These are phyloP conservation scores for Blastobotrys robertii DNA, from an alignment of 805 yeast species.

Conservation along the genomic window DNA sequence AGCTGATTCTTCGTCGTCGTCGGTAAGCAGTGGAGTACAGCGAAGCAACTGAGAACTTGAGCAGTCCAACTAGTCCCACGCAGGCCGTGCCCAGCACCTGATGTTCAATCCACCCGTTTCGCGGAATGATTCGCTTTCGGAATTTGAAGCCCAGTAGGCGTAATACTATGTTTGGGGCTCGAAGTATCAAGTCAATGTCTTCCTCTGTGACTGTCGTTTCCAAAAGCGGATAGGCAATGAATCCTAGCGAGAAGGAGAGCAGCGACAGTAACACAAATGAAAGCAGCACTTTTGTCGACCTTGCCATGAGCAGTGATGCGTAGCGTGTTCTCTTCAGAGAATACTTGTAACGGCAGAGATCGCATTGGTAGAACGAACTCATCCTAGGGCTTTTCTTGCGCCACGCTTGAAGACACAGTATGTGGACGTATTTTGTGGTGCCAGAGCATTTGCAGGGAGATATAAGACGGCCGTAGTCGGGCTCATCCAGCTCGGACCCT, in stretches of 20 bases:
- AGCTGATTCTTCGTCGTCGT: background rate
- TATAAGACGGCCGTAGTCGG: background rate
- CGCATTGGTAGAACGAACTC: slow-evolving; percentile 1
- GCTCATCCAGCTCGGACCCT: background rate
- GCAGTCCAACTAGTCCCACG: background rate
- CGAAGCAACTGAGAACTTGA: slow-evolving; percentile 1
- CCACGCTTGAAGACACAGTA: slow-evolving; percentile 3
- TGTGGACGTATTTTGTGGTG: slow-evolving; percentile 3
- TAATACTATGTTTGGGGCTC: background rate
- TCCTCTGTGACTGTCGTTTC: slow-evolving; percentile 1
- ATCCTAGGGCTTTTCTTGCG: background rate
- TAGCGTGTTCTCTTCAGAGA: background rate
- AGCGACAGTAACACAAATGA: background rate
- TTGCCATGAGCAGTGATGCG: background rate
- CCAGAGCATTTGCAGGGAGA: slow-evolving; percentile 5
- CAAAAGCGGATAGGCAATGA: slow-evolving; percentile 1
- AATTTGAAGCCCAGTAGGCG: background rate
- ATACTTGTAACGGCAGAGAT: slow-evolving; percentile 1
- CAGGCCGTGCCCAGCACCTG: slow-evolving; percentile 2
- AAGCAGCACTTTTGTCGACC: background rate
- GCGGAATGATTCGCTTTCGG: background rate
- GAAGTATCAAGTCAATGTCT: slow-evolving; percentile 2
- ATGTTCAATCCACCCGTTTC: slow-evolving; percentile 1
- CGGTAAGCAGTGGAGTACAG: background rate
- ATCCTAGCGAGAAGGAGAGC: slow-evolving; percentile 2